Evolutionary conservation across 345 rosid species (phyloP).

Genomic region (Kernera saxatilis): DNA sequence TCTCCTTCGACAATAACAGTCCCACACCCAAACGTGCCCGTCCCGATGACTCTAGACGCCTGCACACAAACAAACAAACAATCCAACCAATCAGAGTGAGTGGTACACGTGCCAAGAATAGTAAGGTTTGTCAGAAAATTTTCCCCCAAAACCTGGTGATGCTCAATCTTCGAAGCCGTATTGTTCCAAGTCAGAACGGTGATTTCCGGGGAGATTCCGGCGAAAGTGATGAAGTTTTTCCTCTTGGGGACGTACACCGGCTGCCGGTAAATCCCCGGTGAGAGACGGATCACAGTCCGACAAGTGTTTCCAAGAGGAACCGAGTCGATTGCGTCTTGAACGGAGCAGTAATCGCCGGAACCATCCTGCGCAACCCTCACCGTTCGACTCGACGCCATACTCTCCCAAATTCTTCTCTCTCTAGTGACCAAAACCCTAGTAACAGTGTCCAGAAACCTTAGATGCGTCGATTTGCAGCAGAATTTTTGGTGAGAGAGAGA

Average conservation of each 20-base stretch:
- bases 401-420: not conserved
- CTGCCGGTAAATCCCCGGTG: slow-evolving; percentile 75
- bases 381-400: slow-evolving; percentile 47
- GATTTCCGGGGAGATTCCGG: slow-evolving; percentile 65
- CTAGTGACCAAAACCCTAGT: not conserved
- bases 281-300: slow-evolving; percentile 67
- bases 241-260: slow-evolving; percentile 89
- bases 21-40: slow-evolving; percentile 93
- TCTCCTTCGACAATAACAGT: slow-evolving; percentile 91
- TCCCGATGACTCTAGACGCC: slow-evolving; percentile 68
- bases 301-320: slow-evolving; percentile 70
- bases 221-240: slow-evolving; percentile 82
- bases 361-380: slow-evolving; percentile 79
- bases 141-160: slow-evolving; percentile 60
- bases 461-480: not conserved
- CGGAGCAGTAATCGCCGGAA: slow-evolving; percentile 55
- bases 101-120: not conserved
- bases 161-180: slow-evolving; percentile 73
- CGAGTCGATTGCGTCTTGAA: slow-evolving; percentile 80
- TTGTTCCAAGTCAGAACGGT: slow-evolving; percentile 84
- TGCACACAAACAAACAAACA: slow-evolving; percentile 19
- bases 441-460: not conserved
- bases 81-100: not conserved
- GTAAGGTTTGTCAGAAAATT: not conserved
- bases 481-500: not conserved